A percentile compares a stretch with the other conserved stretches of the same genome.
phyloP scores from a whole-genome alignment of 805 yeast genomes.

The Saccharomycopsis capsularis region DNA sequence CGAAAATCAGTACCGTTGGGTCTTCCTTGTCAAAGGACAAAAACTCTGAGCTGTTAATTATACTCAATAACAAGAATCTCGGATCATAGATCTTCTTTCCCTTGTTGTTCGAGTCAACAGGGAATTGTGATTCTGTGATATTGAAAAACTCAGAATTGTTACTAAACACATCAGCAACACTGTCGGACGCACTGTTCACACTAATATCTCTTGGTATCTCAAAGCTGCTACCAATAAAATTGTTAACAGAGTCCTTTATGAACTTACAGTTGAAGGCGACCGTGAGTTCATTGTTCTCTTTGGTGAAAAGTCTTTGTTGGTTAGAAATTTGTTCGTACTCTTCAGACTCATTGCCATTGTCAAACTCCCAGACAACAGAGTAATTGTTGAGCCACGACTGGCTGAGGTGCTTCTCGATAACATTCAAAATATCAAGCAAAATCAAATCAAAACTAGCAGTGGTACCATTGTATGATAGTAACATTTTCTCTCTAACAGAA shows the following conservation, averaged over 20 bases:
- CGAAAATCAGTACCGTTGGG: constrained; percentile 28
- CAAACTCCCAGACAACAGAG: constrained; percentile 54
- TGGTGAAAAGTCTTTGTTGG: background rate
- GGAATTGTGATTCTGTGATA: background rate
- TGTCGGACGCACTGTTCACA: background rate
- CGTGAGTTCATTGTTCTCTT: constrained; percentile 26
- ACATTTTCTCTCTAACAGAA: constrained; percentile 42
- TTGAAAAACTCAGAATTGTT: background rate
- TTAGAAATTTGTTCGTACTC: constrained; percentile 2
- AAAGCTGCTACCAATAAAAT: constrained; percentile 26
- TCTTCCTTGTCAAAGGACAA: constrained; percentile 33
- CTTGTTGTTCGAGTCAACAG: background rate
- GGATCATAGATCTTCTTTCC: constrained; percentile 48
- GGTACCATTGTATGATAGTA: constrained; percentile 59
- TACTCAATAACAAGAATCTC: constrained; percentile 57
- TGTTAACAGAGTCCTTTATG: constrained; percentile 41
- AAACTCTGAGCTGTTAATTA: constrained; percentile 60
- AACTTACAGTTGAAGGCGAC: constrained; percentile 45
- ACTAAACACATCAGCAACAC: background rate
- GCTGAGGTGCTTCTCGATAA: constrained; percentile 47
- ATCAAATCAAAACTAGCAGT: constrained; percentile 53
- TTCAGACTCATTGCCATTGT: background rate
- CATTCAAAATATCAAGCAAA: constrained; percentile 46
- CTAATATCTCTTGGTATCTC: background rate
- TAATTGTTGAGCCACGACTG: constrained; percentile 61